Conservation (phyloP, 2,329 filamentous ascomycete species). For the Aspergillus felis region DNA sequence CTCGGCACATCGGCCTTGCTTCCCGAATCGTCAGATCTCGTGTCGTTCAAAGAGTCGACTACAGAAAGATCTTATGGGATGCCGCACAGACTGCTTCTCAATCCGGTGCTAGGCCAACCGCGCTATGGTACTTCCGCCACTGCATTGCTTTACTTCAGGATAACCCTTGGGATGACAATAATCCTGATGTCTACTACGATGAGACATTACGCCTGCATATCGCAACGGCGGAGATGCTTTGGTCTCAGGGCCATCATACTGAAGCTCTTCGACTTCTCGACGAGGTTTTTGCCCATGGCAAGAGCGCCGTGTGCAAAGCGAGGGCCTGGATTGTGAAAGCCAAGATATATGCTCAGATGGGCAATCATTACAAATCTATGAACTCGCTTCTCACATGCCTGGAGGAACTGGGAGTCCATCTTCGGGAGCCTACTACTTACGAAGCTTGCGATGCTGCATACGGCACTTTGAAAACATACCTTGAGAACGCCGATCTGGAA, state of each 20-base stretch:
- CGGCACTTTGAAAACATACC: constrained; percentile 55
- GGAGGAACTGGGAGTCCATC: constrained; percentile 61
- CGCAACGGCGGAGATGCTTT: constrained; percentile 75
- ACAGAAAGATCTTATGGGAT: constrained; percentile 71
- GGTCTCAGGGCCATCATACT: constrained; percentile 69
- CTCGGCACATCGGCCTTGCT: constrained; percentile 76
- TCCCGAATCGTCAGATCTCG: constrained; percentile 68
- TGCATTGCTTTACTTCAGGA: constrained; percentile 76
- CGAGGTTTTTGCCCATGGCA: constrained; percentile 66
- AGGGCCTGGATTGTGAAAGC: constrained; percentile 80
- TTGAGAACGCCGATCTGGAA: constrained; percentile 55
- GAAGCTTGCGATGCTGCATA: constrained; percentile 77
- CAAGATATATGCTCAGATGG: constrained; percentile 69
- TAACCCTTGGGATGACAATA: constrained; percentile 68
- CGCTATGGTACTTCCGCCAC: constrained; percentile 74
- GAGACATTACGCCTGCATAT: constrained; percentile 80
- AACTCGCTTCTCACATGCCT: constrained; percentile 68
- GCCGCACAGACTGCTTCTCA: constrained; percentile 75
- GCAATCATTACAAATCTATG: constrained; percentile 67
- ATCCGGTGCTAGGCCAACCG: constrained; percentile 76
- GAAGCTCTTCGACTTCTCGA: constrained; percentile 66
- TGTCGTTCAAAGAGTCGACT: constrained; percentile 59
- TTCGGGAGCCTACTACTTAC: constrained; percentile 64
- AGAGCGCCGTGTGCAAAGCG: constrained; percentile 72
- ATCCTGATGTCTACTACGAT: constrained; percentile 73